A percentile compares a stretch with the other conserved stretches of the same genome.
Conservation (phyloP, 1,284 basidiomycete species). For the Naganishia sp. region DNA sequence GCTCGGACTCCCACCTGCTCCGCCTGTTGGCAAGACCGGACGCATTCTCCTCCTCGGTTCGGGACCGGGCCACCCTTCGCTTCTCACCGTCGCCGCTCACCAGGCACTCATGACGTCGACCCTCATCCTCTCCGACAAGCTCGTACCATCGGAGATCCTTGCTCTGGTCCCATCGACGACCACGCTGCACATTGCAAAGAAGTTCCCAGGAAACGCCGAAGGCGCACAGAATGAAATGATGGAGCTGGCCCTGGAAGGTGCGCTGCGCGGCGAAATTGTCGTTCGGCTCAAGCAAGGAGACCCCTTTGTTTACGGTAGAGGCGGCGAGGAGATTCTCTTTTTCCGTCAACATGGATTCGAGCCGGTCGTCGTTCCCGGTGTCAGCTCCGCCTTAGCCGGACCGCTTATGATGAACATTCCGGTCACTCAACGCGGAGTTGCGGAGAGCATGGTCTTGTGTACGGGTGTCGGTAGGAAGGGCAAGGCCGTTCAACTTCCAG, state of each 20-base stretch:
- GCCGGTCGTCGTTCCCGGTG: constrained; percentile 81
- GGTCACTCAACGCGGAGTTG: constrained; percentile 91
- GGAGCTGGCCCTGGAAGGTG: constrained; percentile 81
- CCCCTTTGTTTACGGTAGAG: constrained; percentile 89
- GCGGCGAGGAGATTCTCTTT: constrained; percentile 90
- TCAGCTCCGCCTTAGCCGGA: constrained; percentile 83
- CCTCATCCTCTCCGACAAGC: constrained; percentile 90
- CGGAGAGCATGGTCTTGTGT: constrained; percentile 83
- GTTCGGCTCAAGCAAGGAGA: constrained; percentile 97
- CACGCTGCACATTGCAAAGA: constrained; percentile 76
- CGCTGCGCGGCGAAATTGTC: constrained; percentile 75
- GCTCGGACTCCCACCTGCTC: constrained; percentile 33
- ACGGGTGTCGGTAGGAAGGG: constrained; percentile 90
- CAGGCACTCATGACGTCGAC: constrained; percentile 75
- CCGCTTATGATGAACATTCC: constrained; percentile 88
- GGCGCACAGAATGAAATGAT: constrained; percentile 92
- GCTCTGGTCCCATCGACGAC: constrained; percentile 72
- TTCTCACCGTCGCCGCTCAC: constrained; percentile 85
- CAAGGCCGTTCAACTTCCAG: constrained; percentile 78
- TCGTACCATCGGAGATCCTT: constrained; percentile 89
- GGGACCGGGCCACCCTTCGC: constrained; percentile 88
- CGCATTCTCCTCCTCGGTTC: constrained; percentile 87
- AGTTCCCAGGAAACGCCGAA: constrained; percentile 97
- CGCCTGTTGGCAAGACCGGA: constrained; percentile 55
- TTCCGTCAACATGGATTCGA: constrained; percentile 83